These are phyloP conservation scores for Perkinsus chesapeaki DNA, from an alignment of 169 alveolate species.

Conservation along the genomic window DNA sequence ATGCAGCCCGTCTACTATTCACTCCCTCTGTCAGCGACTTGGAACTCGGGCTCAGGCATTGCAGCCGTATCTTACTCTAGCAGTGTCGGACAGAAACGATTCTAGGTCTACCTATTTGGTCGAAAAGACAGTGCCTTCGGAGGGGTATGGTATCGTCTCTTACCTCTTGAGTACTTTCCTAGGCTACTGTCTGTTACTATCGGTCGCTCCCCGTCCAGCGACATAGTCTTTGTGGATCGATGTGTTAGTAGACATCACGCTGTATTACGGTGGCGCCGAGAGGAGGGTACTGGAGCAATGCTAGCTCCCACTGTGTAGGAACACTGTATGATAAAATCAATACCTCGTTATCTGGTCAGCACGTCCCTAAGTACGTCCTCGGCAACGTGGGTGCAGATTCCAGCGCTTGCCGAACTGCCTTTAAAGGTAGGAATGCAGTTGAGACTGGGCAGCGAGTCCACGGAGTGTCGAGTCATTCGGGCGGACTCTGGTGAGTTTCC, in stretches of 20 bases:
- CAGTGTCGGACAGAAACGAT: background rate
- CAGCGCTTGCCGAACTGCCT: background rate
- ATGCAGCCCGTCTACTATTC: background rate
- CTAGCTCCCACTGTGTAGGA: background rate
- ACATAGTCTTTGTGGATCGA: background rate
- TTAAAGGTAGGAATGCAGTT: background rate
- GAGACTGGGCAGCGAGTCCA: background rate
- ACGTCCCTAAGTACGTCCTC: background rate
- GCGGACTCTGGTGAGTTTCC: background rate
- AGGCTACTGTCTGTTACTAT: background rate
- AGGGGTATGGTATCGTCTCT: background rate
- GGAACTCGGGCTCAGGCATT: background rate
- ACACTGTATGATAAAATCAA: no score
- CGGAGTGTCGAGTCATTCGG: background rate
- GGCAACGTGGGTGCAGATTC: background rate
- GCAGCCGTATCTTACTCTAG: background rate
- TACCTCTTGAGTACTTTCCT: no score
- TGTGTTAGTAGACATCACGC: background rate
- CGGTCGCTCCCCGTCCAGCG: background rate
- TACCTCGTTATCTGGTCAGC: background rate
- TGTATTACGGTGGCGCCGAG: background rate
- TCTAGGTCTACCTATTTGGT: background rate
- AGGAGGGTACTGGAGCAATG: background rate
- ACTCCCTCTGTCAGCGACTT: background rate
- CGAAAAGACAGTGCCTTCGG: background rate